Base-by-base conservation (phyloP, 78 protist species). In the Diacronema lutheri region DNA sequence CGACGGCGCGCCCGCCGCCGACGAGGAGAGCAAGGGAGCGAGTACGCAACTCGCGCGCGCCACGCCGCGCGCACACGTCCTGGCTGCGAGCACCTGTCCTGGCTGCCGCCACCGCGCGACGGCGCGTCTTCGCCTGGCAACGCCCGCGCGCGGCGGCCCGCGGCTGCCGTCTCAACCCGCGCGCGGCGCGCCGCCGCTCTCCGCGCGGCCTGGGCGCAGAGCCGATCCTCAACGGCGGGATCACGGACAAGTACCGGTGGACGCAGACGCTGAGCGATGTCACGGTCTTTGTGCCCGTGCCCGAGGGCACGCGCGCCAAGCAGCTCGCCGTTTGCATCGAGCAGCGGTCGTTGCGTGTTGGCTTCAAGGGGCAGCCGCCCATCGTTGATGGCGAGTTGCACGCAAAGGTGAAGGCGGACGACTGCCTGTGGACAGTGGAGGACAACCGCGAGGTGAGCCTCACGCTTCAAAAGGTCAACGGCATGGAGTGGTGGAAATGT, bases 401-500 rank as follows among this genome's bases (percentile, higher is more conserved):
- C 55, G 13, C 4, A 25, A 20, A n/a, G 46, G 69, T 88, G n/a
- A 44, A 72, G 31, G 4, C 82, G 69, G 78, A 80, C 64, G 89
- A 61, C 31, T 61, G 56, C 33, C 1, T 11, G 4, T 88, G 91
- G 91, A 46, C 69, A 35, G 25, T 88, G 37, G 91, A 87, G 35
- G 91, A 86, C 81, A 65, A 82, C 33, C 46, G 55, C 46, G 19
- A 31, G 38, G 40, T 88, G n/a, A 55, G 46, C 19, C 0, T 88
- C 40, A 72, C 60, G 40, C 78, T 88, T 37, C 31, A 35, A 14
- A 88, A 88, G 73, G 12, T 38, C 13, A 86, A 87, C 40, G 26
- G 61, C 29, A 40, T 68, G 84, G 81, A 87, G 64, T 88, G 91
- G 91, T 88, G 91, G 91, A 38, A 25, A 16, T 5, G 69, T 33